Conservation (phyloP, 441 rosid genomes). For the Biscutella laevigata region DNA sequence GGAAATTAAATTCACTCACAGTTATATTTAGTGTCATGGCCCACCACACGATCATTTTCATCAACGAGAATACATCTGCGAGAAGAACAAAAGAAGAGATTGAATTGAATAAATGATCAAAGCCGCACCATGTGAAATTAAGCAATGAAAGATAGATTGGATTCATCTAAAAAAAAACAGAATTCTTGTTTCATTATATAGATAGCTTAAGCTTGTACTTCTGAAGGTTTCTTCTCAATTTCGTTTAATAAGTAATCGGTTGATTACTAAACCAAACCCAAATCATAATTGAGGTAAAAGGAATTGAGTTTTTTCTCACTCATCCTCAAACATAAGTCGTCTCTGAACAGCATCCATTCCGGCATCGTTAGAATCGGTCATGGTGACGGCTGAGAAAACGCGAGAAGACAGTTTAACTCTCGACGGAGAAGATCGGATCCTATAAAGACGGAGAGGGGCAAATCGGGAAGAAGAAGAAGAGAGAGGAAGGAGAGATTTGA, state of each 20-base stretch:
- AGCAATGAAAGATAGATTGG: too few species aligned
- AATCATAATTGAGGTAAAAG: background rate
- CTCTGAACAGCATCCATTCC: constrained; percentile 97
- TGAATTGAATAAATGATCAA: background rate
- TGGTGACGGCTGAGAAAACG: constrained; percentile 25
- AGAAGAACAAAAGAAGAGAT: background rate
- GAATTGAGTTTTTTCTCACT: constrained; percentile 44
- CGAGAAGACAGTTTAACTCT: constrained; percentile 24
- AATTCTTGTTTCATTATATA: too few species aligned
- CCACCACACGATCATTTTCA: constrained; percentile 70
- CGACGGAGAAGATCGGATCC: constrained; percentile 5
- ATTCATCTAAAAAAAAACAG: too few species aligned
- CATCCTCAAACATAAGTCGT: constrained; percentile 97
- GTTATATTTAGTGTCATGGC: constrained; percentile 81
- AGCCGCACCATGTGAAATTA: background rate
- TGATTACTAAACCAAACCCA: background rate
- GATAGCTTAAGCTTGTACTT: background rate
- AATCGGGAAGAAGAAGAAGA: constrained; percentile 10
- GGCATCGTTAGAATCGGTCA: constrained; percentile 50
- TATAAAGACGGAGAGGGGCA: constrained; percentile 9
- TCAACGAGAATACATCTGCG: constrained; percentile 94
- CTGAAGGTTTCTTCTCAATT: background rate
- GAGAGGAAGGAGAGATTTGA: constrained; percentile 12
- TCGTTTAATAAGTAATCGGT: background rate
- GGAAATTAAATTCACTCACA: constrained; percentile 41